These are phyloP conservation scores for Gentiana dahurica DNA, from an alignment of 257 asterid genomes.

Conservation along the genomic window DNA sequence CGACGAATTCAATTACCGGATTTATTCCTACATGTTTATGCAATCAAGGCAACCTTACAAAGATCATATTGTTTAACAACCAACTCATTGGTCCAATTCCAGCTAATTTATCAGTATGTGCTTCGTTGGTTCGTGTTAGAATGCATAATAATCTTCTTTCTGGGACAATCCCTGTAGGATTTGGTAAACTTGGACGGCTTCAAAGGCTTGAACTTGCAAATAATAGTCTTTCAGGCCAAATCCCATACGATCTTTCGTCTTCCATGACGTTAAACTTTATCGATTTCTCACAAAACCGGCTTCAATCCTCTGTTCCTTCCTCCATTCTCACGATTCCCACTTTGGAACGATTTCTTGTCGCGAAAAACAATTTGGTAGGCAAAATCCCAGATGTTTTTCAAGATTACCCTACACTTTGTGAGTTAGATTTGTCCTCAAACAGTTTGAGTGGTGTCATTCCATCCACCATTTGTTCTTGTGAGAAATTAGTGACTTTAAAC, in stretches of 20 bases:
- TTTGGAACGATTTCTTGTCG: slow-evolving; percentile 30
- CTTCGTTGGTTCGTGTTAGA: slow-evolving; percentile 29
- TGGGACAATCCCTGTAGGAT: slow-evolving; percentile 33
- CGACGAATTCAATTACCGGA: slow-evolving; percentile 37
- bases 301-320: slow-evolving; percentile 28
- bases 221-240: slow-evolving; percentile 36
- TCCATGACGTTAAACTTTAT: slow-evolving; percentile 34
- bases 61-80: slow-evolving; percentile 36
- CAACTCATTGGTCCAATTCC: slow-evolving; percentile 41
- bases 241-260: slow-evolving; percentile 34
- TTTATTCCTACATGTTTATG: slow-evolving; percentile 32
- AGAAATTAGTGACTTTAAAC: slow-evolving; percentile 24
- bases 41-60: slow-evolving; percentile 19
- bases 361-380: slow-evolving; percentile 26
- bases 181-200: slow-evolving; percentile 28
- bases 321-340: slow-evolving; percentile 32
- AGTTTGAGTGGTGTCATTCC: slow-evolving; percentile 34
- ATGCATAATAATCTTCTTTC: slow-evolving; percentile 32
- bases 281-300: slow-evolving; percentile 35
- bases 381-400: slow-evolving; percentile 33
- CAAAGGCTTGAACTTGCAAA: slow-evolving; percentile 30
- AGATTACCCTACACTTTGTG: slow-evolving; percentile 21
- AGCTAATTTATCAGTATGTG: slow-evolving; percentile 18
- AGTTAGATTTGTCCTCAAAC: slow-evolving; percentile 34
- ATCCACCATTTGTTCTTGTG: slow-evolving; percentile 28